Evolutionary conservation across 257 asterid species (phyloP).

Genomic region (Solanum stenotomum): DNA sequence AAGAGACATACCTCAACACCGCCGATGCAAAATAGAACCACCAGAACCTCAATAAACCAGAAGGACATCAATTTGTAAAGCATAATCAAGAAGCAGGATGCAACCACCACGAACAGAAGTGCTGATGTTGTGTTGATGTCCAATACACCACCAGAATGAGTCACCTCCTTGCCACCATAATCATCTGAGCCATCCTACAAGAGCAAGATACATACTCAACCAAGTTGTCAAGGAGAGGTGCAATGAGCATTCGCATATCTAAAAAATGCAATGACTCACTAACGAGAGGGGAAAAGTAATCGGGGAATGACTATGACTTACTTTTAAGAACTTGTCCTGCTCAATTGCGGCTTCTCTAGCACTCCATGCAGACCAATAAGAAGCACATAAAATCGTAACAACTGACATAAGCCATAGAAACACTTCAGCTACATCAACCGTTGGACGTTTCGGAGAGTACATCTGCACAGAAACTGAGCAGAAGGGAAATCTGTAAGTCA

Average conservation of each 20-base stretch:
- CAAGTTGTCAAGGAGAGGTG: neutral
- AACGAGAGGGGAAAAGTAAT: neutral
- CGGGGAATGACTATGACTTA: neutral
- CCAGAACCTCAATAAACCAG: slow-evolving; percentile 83
- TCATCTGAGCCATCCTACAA: slow-evolving; percentile 84
- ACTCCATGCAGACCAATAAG: slow-evolving; percentile 98
- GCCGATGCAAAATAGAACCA: slow-evolving; percentile 86
- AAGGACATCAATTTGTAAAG: slow-evolving; percentile 86
- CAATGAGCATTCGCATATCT: neutral
- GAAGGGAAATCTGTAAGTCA: slow-evolving; percentile 9
- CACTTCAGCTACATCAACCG: slow-evolving; percentile 13
- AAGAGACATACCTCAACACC: slow-evolving; percentile 71
- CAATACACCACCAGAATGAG: slow-evolving; percentile 50
- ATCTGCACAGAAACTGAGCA: slow-evolving; percentile 61
- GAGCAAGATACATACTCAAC: neutral
- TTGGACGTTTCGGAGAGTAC: slow-evolving; percentile 12
- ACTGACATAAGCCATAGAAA: slow-evolving; percentile 16
- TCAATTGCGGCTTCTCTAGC: slow-evolving; percentile 80
- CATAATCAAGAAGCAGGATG: slow-evolving; percentile 88
- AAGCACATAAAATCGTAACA: slow-evolving; percentile 15
- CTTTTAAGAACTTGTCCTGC: slow-evolving; percentile 82
- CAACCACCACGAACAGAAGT: slow-evolving; percentile 64
- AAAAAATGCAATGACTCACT: neutral
- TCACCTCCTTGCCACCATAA: slow-evolving; percentile 24
- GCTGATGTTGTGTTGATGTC: slow-evolving; percentile 73